These are phyloP conservation scores for Leptomonas pyrrhocoris DNA, from an alignment of 208 protist genomes.

Conservation along the genomic window DNA sequence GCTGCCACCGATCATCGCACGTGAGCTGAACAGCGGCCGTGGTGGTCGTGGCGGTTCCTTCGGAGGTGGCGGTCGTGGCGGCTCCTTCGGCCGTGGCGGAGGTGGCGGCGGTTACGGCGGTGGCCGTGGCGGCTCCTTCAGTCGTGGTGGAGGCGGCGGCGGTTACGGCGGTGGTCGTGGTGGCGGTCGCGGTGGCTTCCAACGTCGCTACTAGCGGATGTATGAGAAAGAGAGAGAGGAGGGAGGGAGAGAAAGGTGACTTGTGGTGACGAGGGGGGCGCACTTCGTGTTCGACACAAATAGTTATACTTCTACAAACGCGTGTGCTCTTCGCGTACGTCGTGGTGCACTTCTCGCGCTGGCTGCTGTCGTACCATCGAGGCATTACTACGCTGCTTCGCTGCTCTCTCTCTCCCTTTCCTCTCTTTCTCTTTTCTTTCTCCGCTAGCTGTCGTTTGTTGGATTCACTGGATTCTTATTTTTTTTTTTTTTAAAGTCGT, in stretches of 20 bases:
- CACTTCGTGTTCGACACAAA: no score
- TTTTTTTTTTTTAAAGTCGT: background rate
- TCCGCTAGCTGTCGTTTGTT: no score
- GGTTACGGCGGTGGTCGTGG: slow-evolving; percentile 23
- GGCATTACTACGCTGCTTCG: no score
- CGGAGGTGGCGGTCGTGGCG: slow-evolving; percentile 37
- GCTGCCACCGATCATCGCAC: slow-evolving; percentile 84
- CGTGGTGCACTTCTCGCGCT: no score
- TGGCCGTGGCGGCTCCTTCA: slow-evolving; percentile 25
- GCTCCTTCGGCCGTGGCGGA: slow-evolving; percentile 26
- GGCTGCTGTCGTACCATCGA: no score
- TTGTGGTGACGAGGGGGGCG: no score
- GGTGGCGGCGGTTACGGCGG: slow-evolving; percentile 26
- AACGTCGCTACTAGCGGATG: slow-evolving; percentile 28
- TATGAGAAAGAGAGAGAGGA: no score
- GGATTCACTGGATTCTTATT: no score
- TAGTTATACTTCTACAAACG: no score
- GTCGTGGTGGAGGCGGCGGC: slow-evolving; percentile 19
- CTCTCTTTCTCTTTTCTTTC: background rate
- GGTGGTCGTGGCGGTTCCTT: slow-evolving; percentile 40
- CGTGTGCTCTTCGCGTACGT: background rate
- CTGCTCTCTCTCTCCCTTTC: no score
- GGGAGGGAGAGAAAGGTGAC: no score
- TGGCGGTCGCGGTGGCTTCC: slow-evolving; percentile 32
- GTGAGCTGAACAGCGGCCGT: slow-evolving; percentile 66